Base-by-base conservation (phyloP, 225 moss, liverwort and hornwort genomes). In the Marchantia paleacea region DNA sequence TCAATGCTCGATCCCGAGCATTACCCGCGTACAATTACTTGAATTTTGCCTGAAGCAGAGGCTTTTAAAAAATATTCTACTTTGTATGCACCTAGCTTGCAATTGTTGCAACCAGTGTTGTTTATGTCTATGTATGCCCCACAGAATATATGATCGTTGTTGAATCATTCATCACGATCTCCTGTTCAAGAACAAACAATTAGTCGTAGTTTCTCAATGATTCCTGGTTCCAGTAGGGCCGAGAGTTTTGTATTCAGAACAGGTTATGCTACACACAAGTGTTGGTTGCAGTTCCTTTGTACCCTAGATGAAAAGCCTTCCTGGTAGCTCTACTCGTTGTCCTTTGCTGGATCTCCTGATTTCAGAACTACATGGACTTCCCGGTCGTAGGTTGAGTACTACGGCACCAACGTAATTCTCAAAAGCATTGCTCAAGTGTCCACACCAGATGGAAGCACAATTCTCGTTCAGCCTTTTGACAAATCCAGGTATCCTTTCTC, bases 401-500 rank as follows among this genome's bases (percentile, higher is more conserved):
- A 90, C 48, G 95, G 99, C 72, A 91, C 89, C 13, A 86, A 88
- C 62, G 99, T 99, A 28, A 89, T 81, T 71, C 91, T 99, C 30
- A 95, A 92, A 78, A 99, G 95, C 89, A 92, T 99, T 80, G 95
- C 95, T 53, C 99, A 99, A 92, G 81, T 99, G 75, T 89, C 81
- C 81, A 94, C 95, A 80, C 92, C 94, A 75, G 99, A 99, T 85
- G 94, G 92, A 69, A 95, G 92, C 84, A 99, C 95, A 15, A 90
- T 99, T 72, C 90, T 99, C 5, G 75, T 99, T 76, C 84, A 90
- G 83, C 99, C 99, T 80, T 95, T 94, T 71, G 99, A 99, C 80
- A 99, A 99, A 80, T 92, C 97, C 81, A 95, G 97, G 97, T 95
- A 62, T n/a, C 52, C 39, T 75, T 73, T 83, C 68, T 52, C 66